phyloP scores from a whole-genome alignment of 129 eudicot genomes.

The Lonicera japonica region DNA sequence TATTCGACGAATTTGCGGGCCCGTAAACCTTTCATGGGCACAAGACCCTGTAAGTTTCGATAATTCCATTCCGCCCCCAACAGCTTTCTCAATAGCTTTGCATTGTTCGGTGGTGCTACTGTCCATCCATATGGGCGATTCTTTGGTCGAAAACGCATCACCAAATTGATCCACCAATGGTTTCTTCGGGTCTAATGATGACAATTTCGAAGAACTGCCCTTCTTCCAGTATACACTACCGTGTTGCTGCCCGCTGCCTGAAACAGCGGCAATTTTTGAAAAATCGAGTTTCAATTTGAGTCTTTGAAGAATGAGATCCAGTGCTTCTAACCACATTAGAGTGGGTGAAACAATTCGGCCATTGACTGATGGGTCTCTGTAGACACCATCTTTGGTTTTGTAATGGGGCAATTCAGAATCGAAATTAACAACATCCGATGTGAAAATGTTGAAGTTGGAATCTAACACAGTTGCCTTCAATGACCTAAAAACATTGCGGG shows the following conservation, averaged over 20 bases:
- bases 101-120: slow-evolving; percentile 82
- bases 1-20: slow-evolving; percentile 77
- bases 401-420: slow-evolving; percentile 79
- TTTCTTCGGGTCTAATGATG: slow-evolving; percentile 58
- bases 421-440: slow-evolving; percentile 54
- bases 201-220: slow-evolving; percentile 44
- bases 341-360: slow-evolving; percentile 89
- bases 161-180: slow-evolving; percentile 55
- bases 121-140: slow-evolving; percentile 98
- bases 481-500: slow-evolving; percentile 42
- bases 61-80: slow-evolving; percentile 75
- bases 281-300: slow-evolving; percentile 59
- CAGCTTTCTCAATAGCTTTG: slow-evolving; percentile 72
- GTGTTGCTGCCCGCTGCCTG: slow-evolving; percentile 97
- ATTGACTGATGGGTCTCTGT: slow-evolving; percentile 51
- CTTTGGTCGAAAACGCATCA: slow-evolving; percentile 65
- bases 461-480: slow-evolving; percentile 85
- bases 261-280: slow-evolving; percentile 67
- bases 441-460: slow-evolving; percentile 53
- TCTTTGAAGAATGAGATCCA: slow-evolving; percentile 62
- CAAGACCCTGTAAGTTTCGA: slow-evolving; percentile 84
- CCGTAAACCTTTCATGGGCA: slow-evolving; percentile 79
- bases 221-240: slow-evolving; percentile 94
- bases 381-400: slow-evolving; percentile 90
- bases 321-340: slow-evolving; percentile 91